Evolutionary conservation across 225 moss, liverwort and hornwort species (phyloP).

Genomic region (Antitrichia curtipendula): DNA sequence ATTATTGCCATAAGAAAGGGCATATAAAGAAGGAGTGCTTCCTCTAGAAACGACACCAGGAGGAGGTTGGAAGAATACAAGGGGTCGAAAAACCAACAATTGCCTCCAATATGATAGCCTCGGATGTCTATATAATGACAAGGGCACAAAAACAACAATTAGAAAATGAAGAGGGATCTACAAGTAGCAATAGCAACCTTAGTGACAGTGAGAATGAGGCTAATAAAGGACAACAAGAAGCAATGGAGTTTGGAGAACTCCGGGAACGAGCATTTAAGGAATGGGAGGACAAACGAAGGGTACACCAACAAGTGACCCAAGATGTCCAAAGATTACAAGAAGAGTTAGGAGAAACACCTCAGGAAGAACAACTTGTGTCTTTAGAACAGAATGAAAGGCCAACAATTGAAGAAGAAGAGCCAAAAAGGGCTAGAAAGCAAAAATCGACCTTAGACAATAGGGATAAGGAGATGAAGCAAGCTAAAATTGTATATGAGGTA

Average conservation of each 20-base stretch:
- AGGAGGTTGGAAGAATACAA: not conserved
- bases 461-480: not conserved
- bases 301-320: not conserved
- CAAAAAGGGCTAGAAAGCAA: not conserved
- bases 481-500: not conserved
- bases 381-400: not conserved
- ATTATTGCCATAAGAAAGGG: not conserved
- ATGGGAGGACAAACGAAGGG: not conserved
- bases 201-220: not conserved
- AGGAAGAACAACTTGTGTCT: not conserved
- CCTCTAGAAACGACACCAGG: not conserved
- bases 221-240: not conserved
- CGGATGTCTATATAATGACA: not conserved
- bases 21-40: not conserved
- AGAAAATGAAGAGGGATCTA: not conserved
- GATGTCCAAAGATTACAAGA: not conserved
- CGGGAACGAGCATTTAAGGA: not conserved
- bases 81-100: not conserved
- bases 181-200: too few species aligned
- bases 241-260: not conserved
- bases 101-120: not conserved
- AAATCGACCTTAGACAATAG: accelerated
- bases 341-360: not conserved
- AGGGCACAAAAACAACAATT: not conserved
- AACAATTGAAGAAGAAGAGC: not conserved